Conservation (phyloP, 2,329 filamentous ascomycete genomes). For the Emericellopsis cladophorae region DNA sequence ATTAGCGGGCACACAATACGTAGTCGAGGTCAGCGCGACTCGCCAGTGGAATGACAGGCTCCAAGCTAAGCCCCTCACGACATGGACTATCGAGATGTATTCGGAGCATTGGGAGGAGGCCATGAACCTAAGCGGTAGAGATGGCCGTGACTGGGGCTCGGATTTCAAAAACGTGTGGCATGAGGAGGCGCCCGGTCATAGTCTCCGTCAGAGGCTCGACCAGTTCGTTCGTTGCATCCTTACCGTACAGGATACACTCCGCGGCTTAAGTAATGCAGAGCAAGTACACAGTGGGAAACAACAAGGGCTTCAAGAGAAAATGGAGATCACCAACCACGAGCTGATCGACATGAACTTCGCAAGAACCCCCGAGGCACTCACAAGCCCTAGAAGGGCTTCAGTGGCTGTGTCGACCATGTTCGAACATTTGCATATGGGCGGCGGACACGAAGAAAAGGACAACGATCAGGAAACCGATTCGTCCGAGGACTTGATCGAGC, state of each 20-base stretch:
- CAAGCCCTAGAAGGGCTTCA: no score
- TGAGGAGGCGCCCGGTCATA: conserved; percentile 8
- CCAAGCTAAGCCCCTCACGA: conserved; percentile 6
- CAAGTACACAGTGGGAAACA: not conserved
- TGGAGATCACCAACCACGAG: no score
- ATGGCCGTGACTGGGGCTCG: conserved; percentile 15
- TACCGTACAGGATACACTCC: conserved; percentile 12
- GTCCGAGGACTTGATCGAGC: no score
- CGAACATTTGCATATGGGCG: no score
- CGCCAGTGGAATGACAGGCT: conserved; percentile 12
- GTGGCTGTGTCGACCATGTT: no score
- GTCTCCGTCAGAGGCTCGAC: conserved; percentile 13
- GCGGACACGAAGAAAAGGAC: no score
- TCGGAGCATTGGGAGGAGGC: conserved; percentile 23
- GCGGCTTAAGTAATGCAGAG: not conserved
- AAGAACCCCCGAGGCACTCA: no score
- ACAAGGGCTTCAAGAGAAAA: no score
- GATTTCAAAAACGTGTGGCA: conserved; percentile 17
- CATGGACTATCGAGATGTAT: conserved; percentile 18
- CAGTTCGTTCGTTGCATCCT: conserved; percentile 17
- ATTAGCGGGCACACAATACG: conserved; percentile 15
- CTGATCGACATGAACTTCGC: no score
- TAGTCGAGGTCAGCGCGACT: conserved; percentile 18
- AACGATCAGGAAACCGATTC: no score
- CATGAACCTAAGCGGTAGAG: conserved; percentile 13